A percentile compares a stretch with the other conserved stretches of the same genome.
Conservation (phyloP, 1,284 basidiomycete genomes). For the Ustilago vetiveriae region DNA sequence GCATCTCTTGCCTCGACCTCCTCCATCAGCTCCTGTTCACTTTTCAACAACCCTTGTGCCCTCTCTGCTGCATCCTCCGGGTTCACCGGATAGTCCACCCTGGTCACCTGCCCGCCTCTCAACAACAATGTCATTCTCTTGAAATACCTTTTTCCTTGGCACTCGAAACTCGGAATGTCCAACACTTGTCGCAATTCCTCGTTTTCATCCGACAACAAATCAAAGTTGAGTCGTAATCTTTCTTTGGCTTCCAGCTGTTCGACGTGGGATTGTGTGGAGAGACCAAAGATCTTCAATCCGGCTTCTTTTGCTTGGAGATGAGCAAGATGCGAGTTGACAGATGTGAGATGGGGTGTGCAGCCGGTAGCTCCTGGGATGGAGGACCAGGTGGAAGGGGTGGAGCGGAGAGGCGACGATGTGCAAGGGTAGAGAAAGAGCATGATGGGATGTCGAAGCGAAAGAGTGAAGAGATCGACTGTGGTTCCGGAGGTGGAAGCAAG, state of each 20-base stretch:
- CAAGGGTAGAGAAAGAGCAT: constrained; percentile 56
- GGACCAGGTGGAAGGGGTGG: constrained; percentile 27
- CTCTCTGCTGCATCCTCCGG: constrained; percentile 32
- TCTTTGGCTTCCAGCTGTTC: constrained; percentile 36
- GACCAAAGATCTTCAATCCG: constrained; percentile 51
- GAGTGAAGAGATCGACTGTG: constrained; percentile 59
- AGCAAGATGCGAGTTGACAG: constrained; percentile 24
- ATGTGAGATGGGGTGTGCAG: constrained; percentile 42
- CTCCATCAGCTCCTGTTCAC: constrained; percentile 38
- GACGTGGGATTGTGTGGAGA: constrained; percentile 39
- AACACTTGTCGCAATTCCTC: constrained; percentile 25
- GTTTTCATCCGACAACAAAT: constrained; percentile 42
- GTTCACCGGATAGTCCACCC: constrained; percentile 54
- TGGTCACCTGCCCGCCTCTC: constrained; percentile 54
- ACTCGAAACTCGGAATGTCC: constrained; percentile 47
- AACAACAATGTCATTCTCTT: constrained; percentile 56
- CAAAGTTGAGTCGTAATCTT: constrained; percentile 24
- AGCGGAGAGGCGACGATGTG: constrained; percentile 11
- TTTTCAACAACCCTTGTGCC: constrained; percentile 47
- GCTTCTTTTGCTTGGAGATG: constrained; percentile 35
- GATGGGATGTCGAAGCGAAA: constrained; percentile 53
- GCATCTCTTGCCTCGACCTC: constrained; percentile 46
- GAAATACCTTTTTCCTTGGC: constrained; percentile 20
- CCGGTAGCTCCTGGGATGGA: constrained; percentile 32
- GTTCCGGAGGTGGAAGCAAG: constrained; percentile 45